Conservation (phyloP, 2,329 filamentous ascomycete species). For the Eutypa lata region DNA sequence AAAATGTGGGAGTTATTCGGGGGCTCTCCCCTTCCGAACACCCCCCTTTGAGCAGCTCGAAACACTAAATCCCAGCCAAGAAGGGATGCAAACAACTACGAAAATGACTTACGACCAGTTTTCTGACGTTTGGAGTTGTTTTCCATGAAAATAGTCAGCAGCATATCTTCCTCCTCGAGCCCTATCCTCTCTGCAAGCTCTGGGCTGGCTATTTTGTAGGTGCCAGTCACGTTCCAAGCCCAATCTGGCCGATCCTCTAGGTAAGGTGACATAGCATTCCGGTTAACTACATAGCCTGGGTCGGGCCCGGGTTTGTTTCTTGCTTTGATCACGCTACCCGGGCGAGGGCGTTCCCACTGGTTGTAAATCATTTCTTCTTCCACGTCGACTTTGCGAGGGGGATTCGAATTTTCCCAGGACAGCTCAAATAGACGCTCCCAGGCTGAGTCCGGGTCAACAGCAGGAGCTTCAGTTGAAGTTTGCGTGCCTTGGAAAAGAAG, state of each 20-base stretch:
- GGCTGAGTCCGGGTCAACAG: too few relatives aligned
- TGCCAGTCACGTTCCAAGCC: slow-evolving; percentile 10
- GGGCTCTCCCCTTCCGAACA: too few relatives aligned
- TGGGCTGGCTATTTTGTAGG: slow-evolving; percentile 5
- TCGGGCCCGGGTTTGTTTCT: slow-evolving; percentile 10
- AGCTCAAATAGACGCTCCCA: too few relatives aligned
- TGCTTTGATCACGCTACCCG: slow-evolving; percentile 6
- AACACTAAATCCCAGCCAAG: too few relatives aligned
- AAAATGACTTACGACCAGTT: too few relatives aligned
- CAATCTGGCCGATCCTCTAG: slow-evolving; percentile 8
- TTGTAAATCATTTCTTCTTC: slow-evolving; percentile 2
- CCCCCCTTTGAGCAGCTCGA: too few relatives aligned
- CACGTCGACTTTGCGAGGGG: too few relatives aligned
- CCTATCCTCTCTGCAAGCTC: slow-evolving; percentile 2
- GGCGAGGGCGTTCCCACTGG: slow-evolving; percentile 9
- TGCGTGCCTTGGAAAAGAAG: too few relatives aligned
- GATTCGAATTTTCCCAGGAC: too few relatives aligned
- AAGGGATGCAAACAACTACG: too few relatives aligned
- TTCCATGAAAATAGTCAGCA: slow-evolving; percentile 8
- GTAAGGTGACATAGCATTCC: slow-evolving; percentile 4
- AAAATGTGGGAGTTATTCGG: too few relatives aligned
- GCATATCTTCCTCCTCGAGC: slow-evolving; percentile 1
- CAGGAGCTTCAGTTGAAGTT: too few relatives aligned
- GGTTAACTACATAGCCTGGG: slow-evolving; percentile 6
- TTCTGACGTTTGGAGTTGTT: slow-evolving; percentile 10